phyloP scores from a whole-genome alignment of 2,329 filamentous ascomycete genomes.

The Fusarium haematococcum region DNA sequence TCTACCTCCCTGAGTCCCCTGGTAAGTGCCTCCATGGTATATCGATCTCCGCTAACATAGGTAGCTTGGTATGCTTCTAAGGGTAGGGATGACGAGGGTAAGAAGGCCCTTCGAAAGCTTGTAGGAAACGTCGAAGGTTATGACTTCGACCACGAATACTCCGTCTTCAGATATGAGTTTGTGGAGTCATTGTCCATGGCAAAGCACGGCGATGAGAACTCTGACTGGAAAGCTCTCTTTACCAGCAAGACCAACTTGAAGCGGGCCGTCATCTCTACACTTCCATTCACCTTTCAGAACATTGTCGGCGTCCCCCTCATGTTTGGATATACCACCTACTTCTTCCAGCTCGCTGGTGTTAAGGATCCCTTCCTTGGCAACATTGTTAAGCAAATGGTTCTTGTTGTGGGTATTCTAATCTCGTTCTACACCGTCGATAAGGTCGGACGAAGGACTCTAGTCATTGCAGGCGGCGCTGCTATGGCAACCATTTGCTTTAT shows the following conservation, averaged over 20 bases:
- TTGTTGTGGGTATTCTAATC: constrained; percentile 12
- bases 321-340: constrained; percentile 40
- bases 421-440: constrained; percentile 24
- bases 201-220: constrained; percentile 2
- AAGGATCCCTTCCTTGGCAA: constrained; percentile 38
- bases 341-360: constrained; percentile 38
- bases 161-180: constrained; percentile 33
- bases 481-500: not conserved
- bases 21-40: not conserved
- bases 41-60: not conserved
- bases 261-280: constrained; percentile 31
- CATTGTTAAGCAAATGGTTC: constrained; percentile 23
- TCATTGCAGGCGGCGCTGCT: not conserved
- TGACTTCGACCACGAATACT: constrained; percentile 37
- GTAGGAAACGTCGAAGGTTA: constrained; percentile 16
- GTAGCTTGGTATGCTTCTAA: constrained; percentile 13
- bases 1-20: constrained; percentile 17
- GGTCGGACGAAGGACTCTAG: constrained; percentile 9
- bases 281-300: constrained; percentile 39
- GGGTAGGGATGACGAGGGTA: constrained; percentile 22
- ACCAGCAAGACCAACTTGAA: constrained; percentile 30
- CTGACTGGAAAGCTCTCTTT: constrained; percentile 20
- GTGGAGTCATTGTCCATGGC: constrained; percentile 6
- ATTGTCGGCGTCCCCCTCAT: constrained; percentile 39
- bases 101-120: constrained; percentile 23